Evolutionary conservation across 1,139 yeast genomes (phyloP), one percentile per base, ranked within the genome.

Genomic region (Kodamaea alishanica): DNA sequence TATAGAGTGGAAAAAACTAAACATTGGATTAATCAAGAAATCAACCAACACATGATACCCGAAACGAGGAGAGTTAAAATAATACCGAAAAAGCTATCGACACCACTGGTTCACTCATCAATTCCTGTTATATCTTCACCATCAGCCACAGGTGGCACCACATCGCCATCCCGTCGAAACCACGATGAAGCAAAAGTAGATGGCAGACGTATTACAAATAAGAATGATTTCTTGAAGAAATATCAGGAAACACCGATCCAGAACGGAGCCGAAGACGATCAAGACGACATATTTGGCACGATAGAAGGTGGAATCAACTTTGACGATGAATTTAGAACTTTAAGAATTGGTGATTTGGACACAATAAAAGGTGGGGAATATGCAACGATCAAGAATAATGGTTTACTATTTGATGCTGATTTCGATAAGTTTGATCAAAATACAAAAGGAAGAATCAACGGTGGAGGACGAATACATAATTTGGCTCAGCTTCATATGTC

Each of bases 201-300:
- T 15, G 20, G 20, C 20, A 15, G 20, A 31, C 20, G 20, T 8
- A 15, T 20, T 24, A 24, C 38, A 24, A 32, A 30, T 29, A 50
- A 50, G 34, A 38, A 32, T 10, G 52, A 48, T 26, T 34, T 48
- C 8, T 43, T 50, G 9, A 43, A 31, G 40, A 44, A 41, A 33
- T 50, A 38, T 27, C 50, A 44, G 29, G 53, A 49, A 25, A 15
- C 20, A 4, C 20, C 20, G 20, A 15, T 15, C 20, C 20, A 15
- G 20, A 15, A 15, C 20, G 39, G 56, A 11, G 48, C 50, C 34
- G 52, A 52, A 30, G 53, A 49, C 29, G 59, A 55, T 28, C 48
- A 46, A 22, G 46, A 46, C 9, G 66, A 64, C 34, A 57, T 64
- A 24, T 63, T 65, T 50, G 69, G 68, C 2, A 57, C 47, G 15